Conservation (phyloP, 176 grass and related monocot species). For the Oryza rufipogon region DNA sequence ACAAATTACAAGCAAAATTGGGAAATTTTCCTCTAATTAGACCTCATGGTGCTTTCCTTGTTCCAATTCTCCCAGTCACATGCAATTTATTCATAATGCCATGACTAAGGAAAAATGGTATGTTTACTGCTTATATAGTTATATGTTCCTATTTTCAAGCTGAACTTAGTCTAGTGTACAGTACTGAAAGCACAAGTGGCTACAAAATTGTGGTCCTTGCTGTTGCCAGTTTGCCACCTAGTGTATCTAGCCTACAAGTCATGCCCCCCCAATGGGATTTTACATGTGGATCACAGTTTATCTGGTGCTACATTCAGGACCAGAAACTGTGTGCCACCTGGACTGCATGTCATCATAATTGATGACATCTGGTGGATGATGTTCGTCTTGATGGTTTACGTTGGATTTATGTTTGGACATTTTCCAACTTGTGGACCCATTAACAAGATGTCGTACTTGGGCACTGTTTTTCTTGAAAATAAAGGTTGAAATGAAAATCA, state of each 20-base stretch:
- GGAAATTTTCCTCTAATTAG: background rate
- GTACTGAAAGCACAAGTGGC: slow-evolving; percentile 16
- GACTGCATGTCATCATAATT: slow-evolving; percentile 35
- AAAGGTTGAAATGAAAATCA: background rate
- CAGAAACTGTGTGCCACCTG: slow-evolving; percentile 35
- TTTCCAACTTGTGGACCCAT: background rate
- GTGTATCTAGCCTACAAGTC: slow-evolving; percentile 2
- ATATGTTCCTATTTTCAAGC: background rate
- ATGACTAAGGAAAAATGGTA: background rate
- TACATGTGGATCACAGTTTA: slow-evolving; percentile 36
- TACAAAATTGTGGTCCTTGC: slow-evolving; percentile 44
- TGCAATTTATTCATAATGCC: background rate
- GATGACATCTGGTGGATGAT: background rate
- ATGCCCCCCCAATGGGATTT: slow-evolving; percentile 34
- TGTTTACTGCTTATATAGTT: background rate
- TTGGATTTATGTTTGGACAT: background rate
- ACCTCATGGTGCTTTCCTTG: background rate
- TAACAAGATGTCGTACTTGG: background rate
- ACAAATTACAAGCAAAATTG: background rate
- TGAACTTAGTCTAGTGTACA: background rate
- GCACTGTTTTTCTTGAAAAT: background rate
- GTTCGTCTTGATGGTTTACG: background rate
- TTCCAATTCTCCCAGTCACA: background rate
- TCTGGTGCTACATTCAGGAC: slow-evolving; percentile 39
- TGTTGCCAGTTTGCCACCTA: background rate